Evolutionary conservation across 176 grass and related monocot genomes (phyloP).

Genomic region (Eleusine coracana): DNA sequence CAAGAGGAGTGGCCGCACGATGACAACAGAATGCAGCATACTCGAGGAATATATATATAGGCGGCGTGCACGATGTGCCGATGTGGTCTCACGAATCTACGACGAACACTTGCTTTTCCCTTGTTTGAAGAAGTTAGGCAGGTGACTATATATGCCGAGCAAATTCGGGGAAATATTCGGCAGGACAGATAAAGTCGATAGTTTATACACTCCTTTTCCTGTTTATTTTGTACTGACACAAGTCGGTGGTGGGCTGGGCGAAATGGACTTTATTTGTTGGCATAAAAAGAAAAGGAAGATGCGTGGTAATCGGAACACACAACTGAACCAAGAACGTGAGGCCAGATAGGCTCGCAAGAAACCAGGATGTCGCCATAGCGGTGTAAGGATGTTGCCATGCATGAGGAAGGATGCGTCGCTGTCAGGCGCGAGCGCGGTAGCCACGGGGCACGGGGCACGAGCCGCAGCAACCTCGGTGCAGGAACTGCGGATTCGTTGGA

Average conservation of each 20-base stretch:
- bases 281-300: not conserved
- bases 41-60: not conserved
- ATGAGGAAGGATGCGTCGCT: slow-evolving; percentile 26
- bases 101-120: not conserved
- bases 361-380: slow-evolving; percentile 54
- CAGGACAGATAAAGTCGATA: not conserved
- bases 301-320: not conserved
- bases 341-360: not conserved
- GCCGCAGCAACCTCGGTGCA: not conserved
- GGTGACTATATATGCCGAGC: not conserved
- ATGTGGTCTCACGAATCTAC: slow-evolving; percentile 35
- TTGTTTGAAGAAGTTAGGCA: not conserved
- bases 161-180: not conserved
- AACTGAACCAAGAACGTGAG: not conserved
- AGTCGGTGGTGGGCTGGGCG: not conserved
- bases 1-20: not conserved
- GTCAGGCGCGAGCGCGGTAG: not conserved
- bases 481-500: not conserved
- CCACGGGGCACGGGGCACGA: not conserved
- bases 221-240: not conserved
- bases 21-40: slow-evolving; percentile 11
- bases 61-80: not conserved
- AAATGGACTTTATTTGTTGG: not conserved
- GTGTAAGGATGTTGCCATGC: slow-evolving; percentile 56
- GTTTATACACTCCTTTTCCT: not conserved